These are phyloP conservation scores for Sarocladium kiliense DNA, from an alignment of 2,329 filamentous ascomycete genomes.

Conservation along the genomic window DNA sequence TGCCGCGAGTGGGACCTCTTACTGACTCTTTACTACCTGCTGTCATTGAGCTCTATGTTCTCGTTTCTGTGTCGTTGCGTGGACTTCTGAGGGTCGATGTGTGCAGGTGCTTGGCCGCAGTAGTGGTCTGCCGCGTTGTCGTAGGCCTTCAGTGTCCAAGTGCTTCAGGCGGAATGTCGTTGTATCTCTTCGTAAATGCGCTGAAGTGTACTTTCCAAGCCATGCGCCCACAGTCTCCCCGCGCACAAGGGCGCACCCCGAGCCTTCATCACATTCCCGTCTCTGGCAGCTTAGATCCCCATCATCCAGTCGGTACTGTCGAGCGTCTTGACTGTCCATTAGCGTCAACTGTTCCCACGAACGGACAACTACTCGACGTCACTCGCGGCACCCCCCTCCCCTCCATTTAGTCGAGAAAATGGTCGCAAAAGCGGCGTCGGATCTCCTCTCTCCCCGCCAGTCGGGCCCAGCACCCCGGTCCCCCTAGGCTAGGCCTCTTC, in stretches of 20 bases:
- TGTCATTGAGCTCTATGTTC: too few species aligned
- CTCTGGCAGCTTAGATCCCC: background rate
- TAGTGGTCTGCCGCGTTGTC: too few species aligned
- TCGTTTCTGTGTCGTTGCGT: too few species aligned
- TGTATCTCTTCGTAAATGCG: too few species aligned
- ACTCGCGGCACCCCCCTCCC: slow-evolving; percentile 8
- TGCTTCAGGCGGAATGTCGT: background rate
- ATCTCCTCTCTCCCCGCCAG: slow-evolving; percentile 2
- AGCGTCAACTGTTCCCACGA: slow-evolving; percentile 5
- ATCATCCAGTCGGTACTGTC: slow-evolving; percentile 1
- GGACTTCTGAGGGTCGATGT: too few species aligned
- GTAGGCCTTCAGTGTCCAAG: background rate
- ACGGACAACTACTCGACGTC: slow-evolving; percentile 7
- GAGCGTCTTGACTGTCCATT: background rate
- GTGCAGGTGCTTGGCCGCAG: too few species aligned
- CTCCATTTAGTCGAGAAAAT: background rate
- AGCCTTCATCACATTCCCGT: slow-evolving; percentile 2
- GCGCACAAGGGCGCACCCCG: background rate
- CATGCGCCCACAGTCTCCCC: background rate
- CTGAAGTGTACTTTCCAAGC: too few species aligned
- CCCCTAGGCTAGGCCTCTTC: background rate
- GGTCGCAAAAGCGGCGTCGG: slow-evolving; percentile 9
- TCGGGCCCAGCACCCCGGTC: slow-evolving; percentile 8
- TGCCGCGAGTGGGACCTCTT: slow-evolving; percentile 1
- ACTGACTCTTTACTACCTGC: too few species aligned